Evolutionary conservation across 305 asterid species (phyloP).

Genomic region (Rubia balearica): DNA sequence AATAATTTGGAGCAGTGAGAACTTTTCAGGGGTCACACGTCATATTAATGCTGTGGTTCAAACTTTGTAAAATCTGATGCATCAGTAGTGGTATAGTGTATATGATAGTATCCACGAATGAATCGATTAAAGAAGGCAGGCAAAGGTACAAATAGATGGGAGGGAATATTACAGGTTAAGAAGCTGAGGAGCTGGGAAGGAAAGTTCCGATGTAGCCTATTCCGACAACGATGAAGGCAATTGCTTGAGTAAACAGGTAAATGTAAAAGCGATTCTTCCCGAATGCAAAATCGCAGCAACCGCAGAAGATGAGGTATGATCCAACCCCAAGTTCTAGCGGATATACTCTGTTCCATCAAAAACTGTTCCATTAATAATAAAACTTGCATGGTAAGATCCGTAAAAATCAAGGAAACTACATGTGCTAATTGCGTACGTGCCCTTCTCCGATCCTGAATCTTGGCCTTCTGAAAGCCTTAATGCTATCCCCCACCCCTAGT

Average conservation of each 20-base stretch:
- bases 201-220: slow-evolving; percentile 65
- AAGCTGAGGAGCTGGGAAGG: slow-evolving; percentile 33
- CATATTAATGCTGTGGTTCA: too few relatives aligned
- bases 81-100: too few relatives aligned
- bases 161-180: too few relatives aligned
- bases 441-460: slow-evolving; percentile 21
- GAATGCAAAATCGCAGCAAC: slow-evolving; percentile 54
- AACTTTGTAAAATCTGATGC: too few relatives aligned
- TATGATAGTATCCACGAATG: too few relatives aligned
- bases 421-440: too few relatives aligned
- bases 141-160: too few relatives aligned
- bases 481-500: too few relatives aligned
- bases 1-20: too few relatives aligned
- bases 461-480: too few relatives aligned
- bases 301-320: slow-evolving; percentile 63
- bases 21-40: too few relatives aligned
- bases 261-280: slow-evolving; percentile 60
- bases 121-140: too few relatives aligned
- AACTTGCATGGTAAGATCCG: not conserved
- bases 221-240: slow-evolving; percentile 68
- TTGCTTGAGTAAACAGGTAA: slow-evolving; percentile 67
- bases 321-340: slow-evolving; percentile 63
- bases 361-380: not conserved
- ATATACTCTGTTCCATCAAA: slow-evolving; percentile 40
- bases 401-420: not conserved